Conservation (phyloP, 208 protist genomes). For the Wallacemonas rigidus region DNA sequence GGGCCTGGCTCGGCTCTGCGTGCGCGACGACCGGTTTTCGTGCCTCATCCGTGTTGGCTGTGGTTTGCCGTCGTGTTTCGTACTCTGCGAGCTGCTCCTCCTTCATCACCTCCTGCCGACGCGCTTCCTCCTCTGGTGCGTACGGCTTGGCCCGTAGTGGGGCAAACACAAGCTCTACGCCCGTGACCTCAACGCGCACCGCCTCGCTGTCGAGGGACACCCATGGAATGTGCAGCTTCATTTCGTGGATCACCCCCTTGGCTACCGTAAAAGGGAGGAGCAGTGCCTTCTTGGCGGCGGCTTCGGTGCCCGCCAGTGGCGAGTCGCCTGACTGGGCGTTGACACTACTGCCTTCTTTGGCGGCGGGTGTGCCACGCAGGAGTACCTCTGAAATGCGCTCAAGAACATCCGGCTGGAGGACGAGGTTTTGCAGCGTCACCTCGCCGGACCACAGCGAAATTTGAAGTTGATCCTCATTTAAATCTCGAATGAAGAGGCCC, state of each 20-base stretch:
- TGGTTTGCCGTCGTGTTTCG: slow-evolving; percentile 37
- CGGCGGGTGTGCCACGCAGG: not conserved
- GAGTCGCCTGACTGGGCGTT: not conserved
- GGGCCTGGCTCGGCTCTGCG: not conserved
- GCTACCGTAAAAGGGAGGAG: slow-evolving; percentile 77
- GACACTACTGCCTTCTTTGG: slow-evolving; percentile 2
- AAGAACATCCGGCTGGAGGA: slow-evolving; percentile 63
- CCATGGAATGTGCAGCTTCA: slow-evolving; percentile 80
- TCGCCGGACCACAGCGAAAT: slow-evolving; percentile 85
- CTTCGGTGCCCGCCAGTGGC: not conserved
- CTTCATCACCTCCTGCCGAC: slow-evolving; percentile 53
- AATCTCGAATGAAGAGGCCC: slow-evolving; percentile 68
- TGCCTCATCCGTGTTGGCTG: not conserved
- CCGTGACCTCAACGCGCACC: slow-evolving; percentile 58
- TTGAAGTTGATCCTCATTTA: slow-evolving; percentile 75
- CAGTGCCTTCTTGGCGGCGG: slow-evolving; percentile 47
- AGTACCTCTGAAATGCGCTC: slow-evolving; percentile 51
- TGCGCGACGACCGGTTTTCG: not conserved
- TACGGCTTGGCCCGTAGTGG: slow-evolving; percentile 59
- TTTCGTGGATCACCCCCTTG: slow-evolving; percentile 58
- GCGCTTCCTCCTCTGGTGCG: slow-evolving; percentile 55
- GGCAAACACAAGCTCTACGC: slow-evolving; percentile 74
- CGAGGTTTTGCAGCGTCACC: slow-evolving; percentile 65
- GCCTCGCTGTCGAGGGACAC: slow-evolving; percentile 63
- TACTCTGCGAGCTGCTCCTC: slow-evolving; percentile 58